Evolutionary conservation across 2,329 filamentous ascomycete genomes (phyloP), one percentile per base, ranked within the genome.

Genomic region (Fusarium cicatricum): DNA sequence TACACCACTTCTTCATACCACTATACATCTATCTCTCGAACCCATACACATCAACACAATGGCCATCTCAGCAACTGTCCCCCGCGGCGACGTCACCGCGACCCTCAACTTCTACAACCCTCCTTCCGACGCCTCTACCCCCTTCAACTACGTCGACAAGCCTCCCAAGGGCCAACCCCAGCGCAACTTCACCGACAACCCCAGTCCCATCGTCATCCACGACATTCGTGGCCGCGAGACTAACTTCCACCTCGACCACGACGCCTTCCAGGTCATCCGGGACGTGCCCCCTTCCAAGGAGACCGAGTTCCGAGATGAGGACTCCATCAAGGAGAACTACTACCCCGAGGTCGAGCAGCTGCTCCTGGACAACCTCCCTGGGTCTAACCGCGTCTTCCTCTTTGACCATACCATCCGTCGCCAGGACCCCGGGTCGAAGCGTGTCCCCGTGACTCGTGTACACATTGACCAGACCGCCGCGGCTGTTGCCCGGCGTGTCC

Each of bases 391-490:
- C 5, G 79, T 96, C 26, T 78, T 91, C 64, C 78, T 96, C 70
- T 97, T 96, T 76, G 92, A 96, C 79, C 90, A 97, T 78, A 96
- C 92, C 8, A 85, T 96, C 72, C 89, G 92, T n/a, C 85, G 90
- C 36, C 79, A 85, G 11, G 71, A 75, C 2, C 82, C 86, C 0
- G 74, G 78, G 47, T 83, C 89, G 0, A 73, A 74, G n/a, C 85
- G 92, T 41, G 79, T 77, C 2, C 91, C 92, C 2, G 91, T 96
- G 0, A 84, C 80, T 11, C 75, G 84, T 34, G 90, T 90, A 0
- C 92, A 97, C 74, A 90, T 96, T 59, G 92, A 97, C 72, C 92
- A 97, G 75, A 95, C 91, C 0, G 75, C 83, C 7, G 73, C 73
- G 14, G 88, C 90, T 0, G 87, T 90, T 1, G 81, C 77, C 10